Evolutionary conservation across 352 stramenopile species (phyloP), one percentile per base, ranked within the genome.

Genomic region (Phytophthora foliorum): DNA sequence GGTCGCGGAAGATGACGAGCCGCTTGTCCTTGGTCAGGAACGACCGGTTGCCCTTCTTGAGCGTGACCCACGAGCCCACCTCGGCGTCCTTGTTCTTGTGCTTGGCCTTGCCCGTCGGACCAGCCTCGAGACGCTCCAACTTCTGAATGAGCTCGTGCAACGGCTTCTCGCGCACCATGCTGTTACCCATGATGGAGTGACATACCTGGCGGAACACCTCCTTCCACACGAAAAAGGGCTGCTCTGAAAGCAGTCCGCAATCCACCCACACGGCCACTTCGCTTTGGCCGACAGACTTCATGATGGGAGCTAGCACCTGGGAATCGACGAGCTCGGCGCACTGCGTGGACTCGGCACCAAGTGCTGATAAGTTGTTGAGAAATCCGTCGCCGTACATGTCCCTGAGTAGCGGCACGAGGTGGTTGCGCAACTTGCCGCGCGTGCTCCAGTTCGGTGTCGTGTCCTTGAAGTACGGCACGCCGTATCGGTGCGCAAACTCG

Each of bases 401-500:
- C 21, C 94, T 71, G 25, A 99, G 75, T 41, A 99, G 75, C 10
- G 97, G 97, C 53, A 99, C 74, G 9, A 99, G 76, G 63, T 97
- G 88, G 65, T 97, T 98, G 39, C 97, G 88, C 34, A 99, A 74
- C 74, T 99, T 99, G 45, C 97, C 97, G 63, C 98, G 84, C 27
- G 97, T 99, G 38, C 93, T 98, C 97, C 97, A 99, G 63, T 89
- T 82, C 6, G 97, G 95, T 25, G 96, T 99, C 44, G 96, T 98
- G 84, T 99, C 97, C 75, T 99, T 99, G 70, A 98, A 98, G 65
- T 99, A 99, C 6, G 97, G 97, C 51, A 99, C 88, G 59, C 96
- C 96, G 77, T 96, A 99, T 10, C 68, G 84, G 67, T 99, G 95
- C 27, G 97, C 94, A 75, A 98, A 99, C 55, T 98, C 92, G 62